Evolutionary conservation across 305 asterid species (phyloP).

Genomic region (Fraxinus velutina): DNA sequence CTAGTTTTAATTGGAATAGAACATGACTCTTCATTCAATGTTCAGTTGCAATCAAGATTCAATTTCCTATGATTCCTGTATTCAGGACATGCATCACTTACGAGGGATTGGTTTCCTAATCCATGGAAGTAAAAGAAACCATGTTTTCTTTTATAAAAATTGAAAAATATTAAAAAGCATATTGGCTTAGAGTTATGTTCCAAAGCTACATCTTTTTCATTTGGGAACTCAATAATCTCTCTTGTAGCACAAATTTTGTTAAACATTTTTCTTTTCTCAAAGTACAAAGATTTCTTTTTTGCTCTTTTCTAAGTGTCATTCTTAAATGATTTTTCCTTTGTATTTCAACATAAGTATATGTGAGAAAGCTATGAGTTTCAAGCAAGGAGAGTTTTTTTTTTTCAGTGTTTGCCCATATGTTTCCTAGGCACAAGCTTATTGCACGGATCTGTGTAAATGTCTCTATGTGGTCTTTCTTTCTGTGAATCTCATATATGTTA

Average conservation of each 20-base stretch:
- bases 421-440: neutral
- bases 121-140: neutral
- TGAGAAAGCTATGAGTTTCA: neutral
- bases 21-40: neutral
- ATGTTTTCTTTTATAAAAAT: neutral
- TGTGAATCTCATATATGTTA: neutral
- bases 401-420: neutral
- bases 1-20: neutral
- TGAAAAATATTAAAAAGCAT: neutral
- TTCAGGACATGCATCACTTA: neutral
- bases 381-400: neutral
- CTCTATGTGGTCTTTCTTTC: neutral
- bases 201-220: neutral
- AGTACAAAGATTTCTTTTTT: neutral
- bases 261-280: neutral
- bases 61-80: neutral
- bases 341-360: neutral
- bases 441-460: neutral
- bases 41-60: neutral
- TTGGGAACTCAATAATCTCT: neutral
- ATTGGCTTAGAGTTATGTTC: neutral
- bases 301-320: neutral
- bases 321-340: neutral
- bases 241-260: neutral
- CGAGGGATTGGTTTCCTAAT: neutral